Conservation (phyloP, 257 asterid species). For the Solanum etuberosum region DNA sequence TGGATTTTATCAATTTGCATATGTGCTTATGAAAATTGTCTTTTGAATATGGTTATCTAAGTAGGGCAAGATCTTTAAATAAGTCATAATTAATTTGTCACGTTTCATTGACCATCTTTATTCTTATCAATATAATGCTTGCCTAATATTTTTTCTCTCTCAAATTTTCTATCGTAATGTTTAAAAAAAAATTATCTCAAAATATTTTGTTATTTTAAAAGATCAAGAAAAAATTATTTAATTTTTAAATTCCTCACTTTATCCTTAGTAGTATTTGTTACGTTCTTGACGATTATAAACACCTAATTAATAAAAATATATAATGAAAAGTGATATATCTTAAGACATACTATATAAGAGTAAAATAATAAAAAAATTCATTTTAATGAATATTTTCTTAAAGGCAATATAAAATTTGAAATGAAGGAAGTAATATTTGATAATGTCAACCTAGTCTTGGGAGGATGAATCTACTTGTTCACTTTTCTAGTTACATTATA, state of each 20-base stretch:
- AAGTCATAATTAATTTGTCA: background rate
- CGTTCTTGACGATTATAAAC: background rate
- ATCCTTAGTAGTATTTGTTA: background rate
- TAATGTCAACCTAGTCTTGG: background rate
- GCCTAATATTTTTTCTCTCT: accelerated
- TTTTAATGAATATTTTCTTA: accelerated
- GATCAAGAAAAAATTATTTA: background rate
- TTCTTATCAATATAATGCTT: background rate
- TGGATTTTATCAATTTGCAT: background rate
- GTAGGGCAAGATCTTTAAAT: background rate
- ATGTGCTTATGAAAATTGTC: background rate
- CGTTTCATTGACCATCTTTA: background rate
- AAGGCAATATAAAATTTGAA: background rate
- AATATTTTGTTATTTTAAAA: background rate
- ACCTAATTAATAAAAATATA: background rate
- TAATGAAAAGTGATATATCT: background rate
- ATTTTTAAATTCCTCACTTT: too few relatives aligned
- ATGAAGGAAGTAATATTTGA: background rate
- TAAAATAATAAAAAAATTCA: background rate
- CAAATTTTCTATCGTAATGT: background rate
- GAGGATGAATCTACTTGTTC: background rate
- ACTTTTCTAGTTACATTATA: background rate
- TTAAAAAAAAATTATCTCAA: background rate
- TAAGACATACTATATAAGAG: background rate
- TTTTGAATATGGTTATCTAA: background rate